Evolutionary conservation across 306 rosid genomes (phyloP), one percentile per base, ranked within the genome.

Genomic region (Lablab purpureus): DNA sequence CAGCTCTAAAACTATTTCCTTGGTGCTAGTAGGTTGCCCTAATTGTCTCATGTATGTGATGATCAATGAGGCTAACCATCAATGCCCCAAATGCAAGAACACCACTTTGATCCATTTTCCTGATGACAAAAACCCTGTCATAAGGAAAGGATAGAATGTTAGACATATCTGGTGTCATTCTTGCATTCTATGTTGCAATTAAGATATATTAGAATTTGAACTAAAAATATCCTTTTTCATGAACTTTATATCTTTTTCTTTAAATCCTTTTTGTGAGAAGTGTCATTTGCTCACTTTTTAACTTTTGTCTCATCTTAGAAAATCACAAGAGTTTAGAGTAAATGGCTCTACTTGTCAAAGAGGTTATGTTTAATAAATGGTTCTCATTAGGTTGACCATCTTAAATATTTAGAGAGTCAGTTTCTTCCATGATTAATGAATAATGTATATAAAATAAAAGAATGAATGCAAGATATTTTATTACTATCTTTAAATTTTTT

Each of bases 51-150:
- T 95, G 98, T 95, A 92, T 50, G 91, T 93, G 45, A 95, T 95
- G 99, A 92, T 95, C 23, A 83, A 91, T 0, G 94, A 90, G 71
- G 85, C 81, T 41, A 94, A 95, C 43, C 96, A 94, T 0, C 91
- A 91, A 50, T 95, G 99, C 78, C 99, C 98, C 23, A 95, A 89
- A 59, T 95, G 99, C 93, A 91, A 93, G 77, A 93, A 93, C 91
- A 93, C 99, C 10, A 94, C 87, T 78, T 86, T 95, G 83, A 94
- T 95, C 4, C 96, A 95, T 76, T 90, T 95, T 40, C 88, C 82
- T 60, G 91, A 91, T 58, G 92, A 91, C 64, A 71, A 47, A 75
- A 79, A 65, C 51, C 55, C 67, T 73, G 40, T 27, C 68, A 82
- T 68, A 67, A 86, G 89, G 74, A 88, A 73, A 91, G 85, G 81